Conservation (phyloP, 176 grass and related monocot species). For the Chrysopogon serrulatus region DNA sequence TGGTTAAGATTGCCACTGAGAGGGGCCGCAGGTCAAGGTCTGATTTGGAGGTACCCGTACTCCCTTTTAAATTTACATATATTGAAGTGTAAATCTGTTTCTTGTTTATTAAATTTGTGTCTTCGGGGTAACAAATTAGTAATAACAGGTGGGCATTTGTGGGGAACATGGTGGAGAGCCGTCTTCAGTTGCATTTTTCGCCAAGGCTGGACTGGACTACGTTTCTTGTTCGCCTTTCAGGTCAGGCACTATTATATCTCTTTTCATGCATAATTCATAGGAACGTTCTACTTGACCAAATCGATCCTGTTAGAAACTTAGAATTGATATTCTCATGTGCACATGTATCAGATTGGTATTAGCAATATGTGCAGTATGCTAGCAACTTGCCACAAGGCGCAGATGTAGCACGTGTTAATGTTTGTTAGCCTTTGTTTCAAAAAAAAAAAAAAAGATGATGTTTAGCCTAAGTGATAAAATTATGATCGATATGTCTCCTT, state of each 20-base stretch:
- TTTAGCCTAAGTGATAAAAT: background rate
- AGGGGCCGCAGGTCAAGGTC: slow-evolving; percentile 73
- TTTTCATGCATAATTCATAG: background rate
- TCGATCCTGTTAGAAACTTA: background rate
- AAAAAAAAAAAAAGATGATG: no score
- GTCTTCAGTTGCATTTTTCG: slow-evolving; percentile 84
- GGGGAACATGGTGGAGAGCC: slow-evolving; percentile 95
- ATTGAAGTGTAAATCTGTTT: background rate
- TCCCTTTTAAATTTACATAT: background rate
- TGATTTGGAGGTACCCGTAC: slow-evolving; percentile 54
- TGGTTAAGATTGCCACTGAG: slow-evolving; percentile 72
- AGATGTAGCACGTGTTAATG: background rate
- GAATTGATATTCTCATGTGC: background rate
- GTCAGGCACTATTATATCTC: slow-evolving; percentile 13
- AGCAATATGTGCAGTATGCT: background rate
- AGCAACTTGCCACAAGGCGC: background rate
- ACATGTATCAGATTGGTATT: background rate
- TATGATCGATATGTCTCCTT: background rate
- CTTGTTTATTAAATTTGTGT: background rate
- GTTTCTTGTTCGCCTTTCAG: slow-evolving; percentile 96
- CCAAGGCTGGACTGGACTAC: slow-evolving; percentile 81
- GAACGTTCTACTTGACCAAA: background rate
- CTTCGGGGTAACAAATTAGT: background rate
- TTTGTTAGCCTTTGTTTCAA: no score
- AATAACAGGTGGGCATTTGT: slow-evolving; percentile 71